phyloP scores from a whole-genome alignment of 2,329 filamentous ascomycete genomes.

The Fusarium mundagurra region DNA sequence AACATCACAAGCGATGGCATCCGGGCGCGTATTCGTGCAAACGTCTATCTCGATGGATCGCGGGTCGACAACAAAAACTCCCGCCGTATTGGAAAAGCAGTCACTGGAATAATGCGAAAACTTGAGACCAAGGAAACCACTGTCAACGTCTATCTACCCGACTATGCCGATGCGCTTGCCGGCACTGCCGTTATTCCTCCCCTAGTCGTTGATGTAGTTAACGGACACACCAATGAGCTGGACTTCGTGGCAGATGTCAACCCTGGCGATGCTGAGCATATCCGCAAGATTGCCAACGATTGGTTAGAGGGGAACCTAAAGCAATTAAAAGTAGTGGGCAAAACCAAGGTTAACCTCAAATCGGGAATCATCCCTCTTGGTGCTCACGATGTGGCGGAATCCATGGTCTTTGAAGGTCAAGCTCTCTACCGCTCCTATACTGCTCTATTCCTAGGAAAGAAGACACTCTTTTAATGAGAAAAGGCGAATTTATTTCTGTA shows the following conservation, averaged over 20 bases:
- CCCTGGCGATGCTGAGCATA: constrained; percentile 79
- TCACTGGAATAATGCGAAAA: constrained; percentile 82
- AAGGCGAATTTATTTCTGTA: constrained; percentile 28
- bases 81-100: constrained; percentile 78
- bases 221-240: constrained; percentile 79
- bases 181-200: constrained; percentile 81
- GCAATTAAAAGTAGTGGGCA: constrained; percentile 76
- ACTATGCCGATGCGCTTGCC: constrained; percentile 80
- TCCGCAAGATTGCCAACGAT: constrained; percentile 84
- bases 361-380: constrained; percentile 84
- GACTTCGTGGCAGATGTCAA: constrained; percentile 82
- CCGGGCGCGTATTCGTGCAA: constrained; percentile 81
- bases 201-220: constrained; percentile 78
- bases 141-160: constrained; percentile 82
- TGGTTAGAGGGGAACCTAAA: constrained; percentile 85
- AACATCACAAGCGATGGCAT: constrained; percentile 84
- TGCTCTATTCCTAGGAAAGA: constrained; percentile 69
- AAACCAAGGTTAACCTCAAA: constrained; percentile 76
- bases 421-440: constrained; percentile 72
- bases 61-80: constrained; percentile 77
- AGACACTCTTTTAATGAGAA: constrained; percentile 53
- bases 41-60: constrained; percentile 81
- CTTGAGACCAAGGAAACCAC: constrained; percentile 78
- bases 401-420: constrained; percentile 85
- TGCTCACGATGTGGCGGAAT: constrained; percentile 77